phyloP scores from a whole-genome alignment of 2,329 filamentous ascomycete species.

The Botrytis elliptica region DNA sequence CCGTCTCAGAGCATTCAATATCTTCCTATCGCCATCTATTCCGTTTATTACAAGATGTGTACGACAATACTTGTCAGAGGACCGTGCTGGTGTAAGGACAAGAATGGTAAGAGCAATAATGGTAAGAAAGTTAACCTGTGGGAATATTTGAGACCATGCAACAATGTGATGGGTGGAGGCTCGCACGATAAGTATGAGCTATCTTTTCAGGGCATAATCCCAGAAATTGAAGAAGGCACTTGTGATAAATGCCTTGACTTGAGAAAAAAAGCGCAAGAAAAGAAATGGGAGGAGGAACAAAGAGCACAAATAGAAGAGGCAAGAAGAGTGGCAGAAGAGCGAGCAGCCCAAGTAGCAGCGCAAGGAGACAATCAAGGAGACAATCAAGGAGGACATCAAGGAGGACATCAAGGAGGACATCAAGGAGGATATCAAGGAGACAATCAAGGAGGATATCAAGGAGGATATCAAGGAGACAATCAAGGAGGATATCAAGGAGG shows the following conservation, averaged over 20 bases:
- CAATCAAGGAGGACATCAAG: not conserved
- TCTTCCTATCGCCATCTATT: not conserved
- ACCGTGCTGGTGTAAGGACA: not conserved
- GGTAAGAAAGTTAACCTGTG: not conserved
- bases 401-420: accelerated
- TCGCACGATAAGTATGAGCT: not conserved
- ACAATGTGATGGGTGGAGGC: accelerated
- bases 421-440: not conserved
- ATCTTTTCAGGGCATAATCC: accelerated
- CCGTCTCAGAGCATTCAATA: not conserved
- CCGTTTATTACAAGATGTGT: not conserved
- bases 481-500: no score
- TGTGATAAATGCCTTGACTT: not conserved
- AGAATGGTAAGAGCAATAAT: not conserved
- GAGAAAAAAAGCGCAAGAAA: not conserved
- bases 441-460: not conserved
- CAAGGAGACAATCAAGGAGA: not conserved
- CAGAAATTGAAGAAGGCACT: no score
- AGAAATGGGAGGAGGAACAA: not conserved
- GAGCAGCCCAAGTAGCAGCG: not conserved
- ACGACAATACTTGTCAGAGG: not conserved
- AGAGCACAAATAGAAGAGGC: not conserved
- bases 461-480: no score
- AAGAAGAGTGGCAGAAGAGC: not conserved
- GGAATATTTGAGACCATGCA: accelerated